phyloP scores from a whole-genome alignment of 371 early-diverging fungal species.

The Fennellomyces sp. region DNA sequence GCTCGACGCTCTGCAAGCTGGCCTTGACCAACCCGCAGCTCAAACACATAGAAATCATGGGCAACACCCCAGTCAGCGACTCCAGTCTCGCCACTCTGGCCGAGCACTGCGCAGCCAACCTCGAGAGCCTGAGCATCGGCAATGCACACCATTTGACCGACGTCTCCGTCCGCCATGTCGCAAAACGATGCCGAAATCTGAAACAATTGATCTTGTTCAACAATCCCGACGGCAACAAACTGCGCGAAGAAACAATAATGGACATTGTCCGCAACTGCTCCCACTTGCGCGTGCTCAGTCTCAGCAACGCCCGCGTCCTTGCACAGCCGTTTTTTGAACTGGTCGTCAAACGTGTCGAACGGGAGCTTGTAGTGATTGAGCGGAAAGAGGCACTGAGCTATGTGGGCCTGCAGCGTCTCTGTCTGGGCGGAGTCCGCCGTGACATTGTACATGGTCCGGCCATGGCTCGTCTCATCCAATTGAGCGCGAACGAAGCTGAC shows the following conservation, averaged over 20 bases:
- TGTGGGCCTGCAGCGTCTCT: slow-evolving; percentile 36
- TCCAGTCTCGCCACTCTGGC: slow-evolving; percentile 37
- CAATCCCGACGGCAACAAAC: slow-evolving; percentile 33
- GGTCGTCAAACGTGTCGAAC: slow-evolving; percentile 32
- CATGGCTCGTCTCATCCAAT: slow-evolving; percentile 25
- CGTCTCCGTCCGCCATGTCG: slow-evolving; percentile 33
- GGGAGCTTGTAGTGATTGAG: slow-evolving; percentile 22
- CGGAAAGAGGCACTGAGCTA: slow-evolving; percentile 2
- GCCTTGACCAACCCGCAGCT: slow-evolving; percentile 48
- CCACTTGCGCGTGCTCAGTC: slow-evolving; percentile 26
- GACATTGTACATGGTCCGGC: slow-evolving; percentile 29
- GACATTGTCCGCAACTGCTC: slow-evolving; percentile 36
- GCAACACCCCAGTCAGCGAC: slow-evolving; percentile 44
- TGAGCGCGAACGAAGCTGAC: slow-evolving; percentile 36
- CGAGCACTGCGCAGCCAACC: slow-evolving; percentile 32
- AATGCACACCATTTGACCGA: slow-evolving; percentile 45
- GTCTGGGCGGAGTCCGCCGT: slow-evolving; percentile 39
- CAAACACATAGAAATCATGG: slow-evolving; percentile 39
- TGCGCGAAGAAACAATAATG: slow-evolving; percentile 37
- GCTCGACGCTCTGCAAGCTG: slow-evolving; percentile 45
- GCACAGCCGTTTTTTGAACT: slow-evolving; percentile 36
- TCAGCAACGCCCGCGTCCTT: slow-evolving; percentile 46
- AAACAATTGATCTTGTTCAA: slow-evolving; percentile 39
- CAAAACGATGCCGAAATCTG: slow-evolving; percentile 31
- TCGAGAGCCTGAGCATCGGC: slow-evolving; percentile 42